These are phyloP conservation scores for Solanum okadae DNA, from an alignment of 257 asterid genomes.

Conservation along the genomic window DNA sequence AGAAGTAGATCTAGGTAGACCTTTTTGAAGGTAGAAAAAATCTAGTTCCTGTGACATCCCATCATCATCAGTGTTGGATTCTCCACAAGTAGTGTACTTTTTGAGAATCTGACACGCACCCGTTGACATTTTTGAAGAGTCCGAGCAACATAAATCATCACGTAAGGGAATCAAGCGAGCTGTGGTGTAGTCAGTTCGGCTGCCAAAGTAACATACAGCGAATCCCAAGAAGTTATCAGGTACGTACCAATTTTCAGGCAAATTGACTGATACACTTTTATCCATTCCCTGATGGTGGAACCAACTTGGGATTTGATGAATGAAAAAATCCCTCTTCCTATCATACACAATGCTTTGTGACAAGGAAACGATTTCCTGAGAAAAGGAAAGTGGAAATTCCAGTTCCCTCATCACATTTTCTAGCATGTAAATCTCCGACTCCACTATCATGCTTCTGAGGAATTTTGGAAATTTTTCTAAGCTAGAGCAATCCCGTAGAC, in stretches of 20 bases:
- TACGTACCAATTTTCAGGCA: neutral
- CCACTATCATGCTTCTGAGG: neutral
- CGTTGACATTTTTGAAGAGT: too few relatives aligned
- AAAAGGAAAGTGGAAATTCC: neutral
- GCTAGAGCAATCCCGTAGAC: neutral
- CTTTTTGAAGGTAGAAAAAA: neutral
- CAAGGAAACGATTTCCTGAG: neutral
- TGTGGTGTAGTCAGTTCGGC: rapidly evolving
- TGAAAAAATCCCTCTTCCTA: too few relatives aligned
- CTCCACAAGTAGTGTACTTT: too few relatives aligned
- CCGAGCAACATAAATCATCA: neutral
- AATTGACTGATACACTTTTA: neutral
- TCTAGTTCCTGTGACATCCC: neutral
- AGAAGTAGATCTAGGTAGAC: too few relatives aligned
- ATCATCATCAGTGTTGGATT: neutral
- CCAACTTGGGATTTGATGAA: neutral
- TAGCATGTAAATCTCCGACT: neutral
- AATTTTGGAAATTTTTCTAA: neutral
- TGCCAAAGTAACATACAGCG: neutral
- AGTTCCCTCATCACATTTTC: neutral
- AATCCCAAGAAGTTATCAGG: neutral
- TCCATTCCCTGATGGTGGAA: neutral
- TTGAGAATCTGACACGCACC: too few relatives aligned
- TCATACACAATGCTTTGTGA: neutral
- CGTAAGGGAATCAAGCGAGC: neutral